Evolutionary conservation across 371 early-diverging fungal genomes (phyloP), one percentile per base, ranked within the genome.

Genomic region (Lichtheimia hyalospora): DNA sequence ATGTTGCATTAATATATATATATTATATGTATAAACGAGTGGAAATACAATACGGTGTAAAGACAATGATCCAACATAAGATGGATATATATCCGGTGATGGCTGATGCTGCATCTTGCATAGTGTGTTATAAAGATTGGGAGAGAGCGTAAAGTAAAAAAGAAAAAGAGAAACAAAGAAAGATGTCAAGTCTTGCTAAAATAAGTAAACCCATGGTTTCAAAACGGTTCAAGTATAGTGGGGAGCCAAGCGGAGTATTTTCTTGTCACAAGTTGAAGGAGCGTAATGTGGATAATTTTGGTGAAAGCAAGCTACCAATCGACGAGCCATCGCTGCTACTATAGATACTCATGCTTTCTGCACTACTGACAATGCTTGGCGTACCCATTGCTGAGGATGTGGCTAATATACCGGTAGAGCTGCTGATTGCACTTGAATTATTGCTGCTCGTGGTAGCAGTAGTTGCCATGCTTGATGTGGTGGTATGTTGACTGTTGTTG

Each of bases 61-160:
- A 84, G 34, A 86, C 86, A 15, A 83, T 70, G 55, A 86, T 67
- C 86, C 86, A 86, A 55, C 84, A 86, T 53, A 69, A 42, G 34
- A 84, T 79, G 21, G 83, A 82, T 15, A 76, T 40, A 40, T 76
- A 81, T 8, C 84, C 84, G 18, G 64, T 57, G 10, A 69, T 16
- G 23, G 67, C 62, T 8, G 71, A 74, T 1, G 65, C 70, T 27
- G 66, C 49, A n/a, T 52, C 57, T 23, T 14, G 24, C 18, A 55
- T 21, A 20, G 18, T 42, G 18, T 16, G 39, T 40, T 15, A 56
- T 16, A 18, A 12, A 15, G 39, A 18, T 46, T 27, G 5, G 34
- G 28, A 51, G n/a, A 25, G 49, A 51, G 34, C 41, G 12, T 28
- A 58, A 44, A 91, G 15, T 89, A 84, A 1, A 85, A 48, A 71